These are phyloP conservation scores for Phlebiopsis gigantea DNA, from an alignment of 768 basidiomycete genomes.

Conservation along the genomic window DNA sequence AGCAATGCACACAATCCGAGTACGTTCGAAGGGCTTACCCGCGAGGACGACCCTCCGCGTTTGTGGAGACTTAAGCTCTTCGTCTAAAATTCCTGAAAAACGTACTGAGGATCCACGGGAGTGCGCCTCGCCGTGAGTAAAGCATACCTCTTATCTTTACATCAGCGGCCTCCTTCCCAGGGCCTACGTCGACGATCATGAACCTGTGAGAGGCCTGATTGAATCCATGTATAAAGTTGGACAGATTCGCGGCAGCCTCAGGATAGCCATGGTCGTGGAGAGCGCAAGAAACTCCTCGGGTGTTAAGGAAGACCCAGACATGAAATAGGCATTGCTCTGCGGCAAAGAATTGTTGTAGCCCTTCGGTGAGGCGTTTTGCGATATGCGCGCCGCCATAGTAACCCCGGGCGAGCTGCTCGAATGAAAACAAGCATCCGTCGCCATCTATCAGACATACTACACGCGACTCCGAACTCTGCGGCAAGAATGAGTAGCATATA, in stretches of 20 bases:
- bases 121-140: neutral
- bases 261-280: conserved; percentile 33
- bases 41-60: neutral
- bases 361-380: conserved; percentile 40
- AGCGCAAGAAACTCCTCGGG: conserved; percentile 50
- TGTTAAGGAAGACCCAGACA: conserved; percentile 62
- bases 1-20: neutral
- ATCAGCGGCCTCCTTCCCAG: conserved; percentile 69
- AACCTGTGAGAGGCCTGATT: conserved; percentile 67
- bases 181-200: conserved; percentile 65
- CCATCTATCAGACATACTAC: conserved; percentile 55
- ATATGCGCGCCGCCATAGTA: conserved; percentile 53
- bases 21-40: neutral
- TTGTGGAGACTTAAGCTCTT: neutral
- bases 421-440: conserved; percentile 54
- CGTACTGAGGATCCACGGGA: neutral
- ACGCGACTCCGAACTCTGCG: conserved; percentile 28
- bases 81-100: neutral
- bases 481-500: neutral
- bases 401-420: conserved; percentile 48
- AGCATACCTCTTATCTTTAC: conserved; percentile 65
- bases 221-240: conserved; percentile 64
- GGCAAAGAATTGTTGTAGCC: conserved; percentile 22
- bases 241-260: conserved; percentile 39
- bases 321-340: conserved; percentile 41